A percentile compares a stretch with the other conserved stretches of the same genome.
These are phyloP conservation scores for Nevesoporus exiguus DNA, from an alignment of 768 basidiomycete species.

Conservation along the genomic window DNA sequence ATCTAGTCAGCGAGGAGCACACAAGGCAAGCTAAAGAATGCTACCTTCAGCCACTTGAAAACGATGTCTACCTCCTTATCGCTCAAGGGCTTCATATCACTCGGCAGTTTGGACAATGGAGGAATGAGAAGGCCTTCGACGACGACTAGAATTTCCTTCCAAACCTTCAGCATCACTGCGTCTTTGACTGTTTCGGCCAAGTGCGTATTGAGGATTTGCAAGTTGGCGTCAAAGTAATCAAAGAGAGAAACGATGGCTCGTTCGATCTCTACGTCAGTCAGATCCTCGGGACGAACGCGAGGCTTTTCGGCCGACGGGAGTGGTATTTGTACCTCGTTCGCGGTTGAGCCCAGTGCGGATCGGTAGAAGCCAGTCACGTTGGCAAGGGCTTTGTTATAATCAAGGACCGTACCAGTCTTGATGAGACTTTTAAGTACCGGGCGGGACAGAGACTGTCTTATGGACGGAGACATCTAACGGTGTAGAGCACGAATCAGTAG, in stretches of 20 bases:
- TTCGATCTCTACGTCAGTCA: conserved; percentile 93
- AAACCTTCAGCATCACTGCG: conserved; percentile 88
- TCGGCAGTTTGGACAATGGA: conserved; percentile 77
- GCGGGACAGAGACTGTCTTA: conserved; percentile 82
- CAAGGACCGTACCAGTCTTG: conserved; percentile 58
- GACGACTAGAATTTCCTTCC: conserved; percentile 91
- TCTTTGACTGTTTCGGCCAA: conserved; percentile 82
- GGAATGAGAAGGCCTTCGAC: conserved; percentile 90
- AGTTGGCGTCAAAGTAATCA: conserved; percentile 93
- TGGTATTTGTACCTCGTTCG: conserved; percentile 73
- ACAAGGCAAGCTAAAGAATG: background rate
- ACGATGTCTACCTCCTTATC: conserved; percentile 98
- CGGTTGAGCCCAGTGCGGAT: conserved; percentile 63
- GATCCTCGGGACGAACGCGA: conserved; percentile 70
- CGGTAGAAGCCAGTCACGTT: conserved; percentile 80
- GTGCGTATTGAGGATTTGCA: conserved; percentile 86
- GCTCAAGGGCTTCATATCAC: conserved; percentile 86
- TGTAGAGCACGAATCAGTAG: background rate
- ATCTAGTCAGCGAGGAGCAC: background rate
- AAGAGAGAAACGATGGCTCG: conserved; percentile 87
- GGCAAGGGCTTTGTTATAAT: conserved; percentile 88
- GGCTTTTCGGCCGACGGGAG: conserved; percentile 73
- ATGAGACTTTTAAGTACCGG: conserved; percentile 72
- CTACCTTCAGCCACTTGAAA: conserved; percentile 96
- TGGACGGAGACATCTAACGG: conserved; percentile 86